phyloP scores from a whole-genome alignment of 805 yeast species.

The Gaillardinia entomophila region DNA sequence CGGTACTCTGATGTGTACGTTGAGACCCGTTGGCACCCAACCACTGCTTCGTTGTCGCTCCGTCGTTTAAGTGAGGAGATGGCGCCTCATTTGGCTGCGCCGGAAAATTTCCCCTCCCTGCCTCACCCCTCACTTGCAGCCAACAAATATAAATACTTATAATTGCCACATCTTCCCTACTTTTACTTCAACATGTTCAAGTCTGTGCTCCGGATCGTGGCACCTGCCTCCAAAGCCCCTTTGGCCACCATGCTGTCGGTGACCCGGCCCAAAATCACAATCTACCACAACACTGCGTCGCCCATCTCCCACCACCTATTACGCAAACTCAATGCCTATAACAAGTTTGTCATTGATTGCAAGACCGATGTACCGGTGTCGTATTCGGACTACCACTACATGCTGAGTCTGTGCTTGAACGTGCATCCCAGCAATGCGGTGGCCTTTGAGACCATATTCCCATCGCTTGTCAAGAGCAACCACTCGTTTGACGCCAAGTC shows the following conservation, averaged over 20 bases:
- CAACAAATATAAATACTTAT: background rate
- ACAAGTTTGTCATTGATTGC: slow-evolving; percentile 15
- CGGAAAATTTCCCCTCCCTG: background rate
- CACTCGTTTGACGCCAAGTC: slow-evolving; percentile 6
- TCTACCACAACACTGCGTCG: slow-evolving; percentile 27
- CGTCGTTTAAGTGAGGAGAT: background rate
- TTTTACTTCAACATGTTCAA: background rate
- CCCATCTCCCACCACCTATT: slow-evolving; percentile 20
- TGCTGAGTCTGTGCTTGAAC: slow-evolving; percentile 20
- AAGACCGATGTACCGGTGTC: slow-evolving; percentile 12
- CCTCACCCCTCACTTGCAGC: background rate
- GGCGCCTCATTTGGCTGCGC: background rate
- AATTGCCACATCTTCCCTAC: background rate
- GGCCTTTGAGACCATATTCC: slow-evolving; percentile 11
- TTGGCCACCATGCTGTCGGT: background rate
- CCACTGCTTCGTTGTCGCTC: no score
- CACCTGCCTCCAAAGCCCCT: no score
- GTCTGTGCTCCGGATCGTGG: no score
- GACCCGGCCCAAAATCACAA: slow-evolving; percentile 13
- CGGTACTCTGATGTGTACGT: no score
- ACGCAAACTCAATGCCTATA: slow-evolving; percentile 11
- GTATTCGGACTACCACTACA: slow-evolving; percentile 20
- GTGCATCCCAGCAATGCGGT: slow-evolving; percentile 32
- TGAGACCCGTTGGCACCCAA: no score
- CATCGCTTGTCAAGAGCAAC: background rate